Conservation (phyloP, 768 basidiomycete genomes). For the Cystobasidium ongulense region DNA sequence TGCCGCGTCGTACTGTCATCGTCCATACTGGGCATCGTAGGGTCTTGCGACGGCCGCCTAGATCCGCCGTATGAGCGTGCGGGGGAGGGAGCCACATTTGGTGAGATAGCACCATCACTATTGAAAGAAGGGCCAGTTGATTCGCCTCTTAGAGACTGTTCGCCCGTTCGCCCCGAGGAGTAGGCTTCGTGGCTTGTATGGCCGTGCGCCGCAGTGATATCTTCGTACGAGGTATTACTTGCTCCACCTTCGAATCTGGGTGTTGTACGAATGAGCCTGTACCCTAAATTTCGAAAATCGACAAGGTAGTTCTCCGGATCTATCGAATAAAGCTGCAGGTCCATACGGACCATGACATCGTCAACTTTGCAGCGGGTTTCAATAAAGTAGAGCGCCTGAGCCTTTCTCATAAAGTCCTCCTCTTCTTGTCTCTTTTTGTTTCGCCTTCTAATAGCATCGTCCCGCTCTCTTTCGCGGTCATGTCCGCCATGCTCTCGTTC, state of each 20-base stretch:
- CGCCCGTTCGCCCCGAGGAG: neutral
- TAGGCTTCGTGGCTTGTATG: neutral
- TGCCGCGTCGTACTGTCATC: slow-evolving; percentile 7
- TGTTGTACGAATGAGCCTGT: slow-evolving; percentile 52
- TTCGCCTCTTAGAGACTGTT: neutral
- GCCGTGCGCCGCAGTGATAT: neutral
- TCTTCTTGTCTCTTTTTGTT: slow-evolving; percentile 42
- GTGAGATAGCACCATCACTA: neutral
- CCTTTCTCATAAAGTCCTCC: slow-evolving; percentile 46
- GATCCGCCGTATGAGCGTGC: neutral
- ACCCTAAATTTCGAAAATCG: slow-evolving; percentile 95
- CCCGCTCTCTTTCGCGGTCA: slow-evolving; percentile 48
- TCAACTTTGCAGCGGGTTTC: slow-evolving; percentile 84
- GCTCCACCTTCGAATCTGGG: slow-evolving; percentile 2
- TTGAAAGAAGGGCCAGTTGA: neutral
- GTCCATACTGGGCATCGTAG: neutral
- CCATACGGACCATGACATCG: slow-evolving; percentile 93
- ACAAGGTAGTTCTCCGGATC: slow-evolving; percentile 86
- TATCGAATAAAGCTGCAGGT: slow-evolving; percentile 92
- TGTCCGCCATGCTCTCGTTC: neutral
- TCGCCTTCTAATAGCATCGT: slow-evolving; percentile 57
- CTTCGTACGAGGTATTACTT: slow-evolving; percentile 14
- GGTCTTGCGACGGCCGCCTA: neutral
- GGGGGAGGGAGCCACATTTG: neutral
- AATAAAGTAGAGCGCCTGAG: slow-evolving; percentile 68